Base-by-base conservation (phyloP, 1,284 basidiomycete species). In the Schizophyllum amplum region DNA sequence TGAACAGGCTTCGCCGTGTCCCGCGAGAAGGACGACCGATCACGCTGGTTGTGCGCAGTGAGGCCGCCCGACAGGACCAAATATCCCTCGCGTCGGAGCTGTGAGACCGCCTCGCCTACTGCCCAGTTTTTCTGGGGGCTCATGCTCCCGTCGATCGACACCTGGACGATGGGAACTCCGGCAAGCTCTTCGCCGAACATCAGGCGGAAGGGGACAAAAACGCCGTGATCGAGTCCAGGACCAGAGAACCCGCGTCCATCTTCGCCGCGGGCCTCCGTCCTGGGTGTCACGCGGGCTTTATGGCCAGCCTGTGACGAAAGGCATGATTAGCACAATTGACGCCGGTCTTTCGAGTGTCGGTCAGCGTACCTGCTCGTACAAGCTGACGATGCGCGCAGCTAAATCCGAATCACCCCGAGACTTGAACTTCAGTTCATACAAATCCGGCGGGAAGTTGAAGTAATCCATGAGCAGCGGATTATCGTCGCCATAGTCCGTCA, bases 401-500 rank as follows among this genome's bases (percentile, higher is more conserved):
- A 89, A 69, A 1, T 67, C 71, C 5, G 73, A 67, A 13, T 87
- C 83, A 4, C 87, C 87, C 46, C 71, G 72, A 6, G 84, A 87
- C 58, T 80, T 78, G 71, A 64, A 90, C 63, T 82, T 80, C 59
- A 89, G 67, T 57, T 82, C 56, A 67, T 90, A 90, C 23, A 85
- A 61, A 52, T 76, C 71, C 4, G 72, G 70, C 24, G 71, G 72
- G 67, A 90, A 90, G 6, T 82, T 83, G 65, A 79, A 87, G 66
- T 89, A 90, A 63, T 90, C 88, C 75, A 82, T 82, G 51, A 88
- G 68, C 7, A 90, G 72, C 1, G 87, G 87, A 63, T 89, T 89
- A 61, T 83, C 78, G 58, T 84, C 80, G 1, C 82, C 83, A 62
- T 89, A 90, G 66, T 90, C 84, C 24, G 84, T 83, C 25, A 90